phyloP scores from a whole-genome alignment of 2,329 filamentous ascomycete genomes.

The Clonostachys chloroleuca region DNA sequence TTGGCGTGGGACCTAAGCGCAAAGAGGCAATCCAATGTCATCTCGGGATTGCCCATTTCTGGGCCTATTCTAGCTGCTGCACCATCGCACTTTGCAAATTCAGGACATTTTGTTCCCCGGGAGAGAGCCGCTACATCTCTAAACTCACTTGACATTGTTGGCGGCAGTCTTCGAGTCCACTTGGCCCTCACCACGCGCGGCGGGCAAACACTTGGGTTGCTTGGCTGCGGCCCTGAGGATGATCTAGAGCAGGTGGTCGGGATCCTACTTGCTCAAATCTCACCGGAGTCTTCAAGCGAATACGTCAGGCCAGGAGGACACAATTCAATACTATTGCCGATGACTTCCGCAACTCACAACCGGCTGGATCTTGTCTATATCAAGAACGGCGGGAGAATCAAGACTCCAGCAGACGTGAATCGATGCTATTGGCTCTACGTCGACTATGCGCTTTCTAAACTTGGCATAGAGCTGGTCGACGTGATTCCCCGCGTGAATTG shows the following conservation, averaged over 20 bases:
- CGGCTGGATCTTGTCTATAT: neutral
- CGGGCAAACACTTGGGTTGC: neutral
- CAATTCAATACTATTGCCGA: neutral
- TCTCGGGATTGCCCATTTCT: neutral
- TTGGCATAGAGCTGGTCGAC: too few species aligned
- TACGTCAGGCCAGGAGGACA: neutral
- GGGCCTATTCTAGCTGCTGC: neutral
- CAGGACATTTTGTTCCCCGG: neutral
- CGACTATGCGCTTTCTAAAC: too few species aligned
- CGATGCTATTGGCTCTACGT: too few species aligned
- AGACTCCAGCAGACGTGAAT: too few species aligned
- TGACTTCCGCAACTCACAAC: neutral
- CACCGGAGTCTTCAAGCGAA: neutral
- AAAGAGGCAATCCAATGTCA: neutral
- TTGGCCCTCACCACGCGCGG: neutral
- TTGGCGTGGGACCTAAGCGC: conserved; percentile 6
- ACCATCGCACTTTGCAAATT: neutral
- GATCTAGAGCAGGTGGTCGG: neutral
- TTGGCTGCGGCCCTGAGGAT: neutral
- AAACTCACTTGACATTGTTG: neutral
- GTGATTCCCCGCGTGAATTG: too few species aligned
- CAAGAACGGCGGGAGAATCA: neutral
- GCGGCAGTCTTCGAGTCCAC: neutral
- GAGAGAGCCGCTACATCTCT: neutral
- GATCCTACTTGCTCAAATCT: neutral